A percentile compares a stretch with the other conserved stretches of the same genome.
These are phyloP conservation scores for Yamadazyma epiphylla DNA, from an alignment of 1,139 yeast genomes.

Conservation along the genomic window DNA sequence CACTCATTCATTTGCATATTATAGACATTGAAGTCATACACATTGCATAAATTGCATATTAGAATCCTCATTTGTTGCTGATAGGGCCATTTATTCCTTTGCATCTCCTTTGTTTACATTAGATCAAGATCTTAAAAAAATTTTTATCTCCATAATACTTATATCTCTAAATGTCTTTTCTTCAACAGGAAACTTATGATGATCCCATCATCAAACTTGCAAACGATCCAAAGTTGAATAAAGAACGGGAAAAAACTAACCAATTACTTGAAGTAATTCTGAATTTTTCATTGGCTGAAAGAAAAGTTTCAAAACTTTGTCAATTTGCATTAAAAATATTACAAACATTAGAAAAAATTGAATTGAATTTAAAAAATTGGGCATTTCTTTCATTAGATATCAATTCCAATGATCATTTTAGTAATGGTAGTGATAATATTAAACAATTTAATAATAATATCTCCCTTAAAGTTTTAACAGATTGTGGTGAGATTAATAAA, in stretches of 20 bases:
- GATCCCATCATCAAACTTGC: constrained; percentile 49
- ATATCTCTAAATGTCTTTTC: no score
- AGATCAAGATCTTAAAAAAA: no score
- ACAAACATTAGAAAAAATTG: constrained; percentile 48
- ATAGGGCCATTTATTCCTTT: no score
- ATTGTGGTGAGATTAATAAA: constrained; percentile 45
- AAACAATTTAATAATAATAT: constrained; percentile 44
- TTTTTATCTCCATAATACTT: no score
- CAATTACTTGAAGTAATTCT: constrained; percentile 40
- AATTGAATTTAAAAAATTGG: constrained; percentile 49
- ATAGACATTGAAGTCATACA: no score
- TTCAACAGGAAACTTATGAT: constrained; percentile 21
- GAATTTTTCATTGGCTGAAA: constrained; percentile 40
- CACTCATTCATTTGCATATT: no score
- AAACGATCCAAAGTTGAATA: constrained; percentile 48
- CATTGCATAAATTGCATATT: no score
- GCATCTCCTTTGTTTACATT: no score
- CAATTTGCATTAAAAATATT: constrained; percentile 45
- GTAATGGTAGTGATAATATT: constrained; percentile 22
- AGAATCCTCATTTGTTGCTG: no score
- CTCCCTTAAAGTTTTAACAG: constrained; percentile 46
- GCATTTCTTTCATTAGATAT: constrained; percentile 54
- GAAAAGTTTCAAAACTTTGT: constrained; percentile 49
- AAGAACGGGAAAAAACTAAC: constrained; percentile 39
- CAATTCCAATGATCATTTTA: constrained; percentile 41